These are phyloP conservation scores for Lentinula sp. DNA, from an alignment of 768 basidiomycete genomes.

Conservation along the genomic window DNA sequence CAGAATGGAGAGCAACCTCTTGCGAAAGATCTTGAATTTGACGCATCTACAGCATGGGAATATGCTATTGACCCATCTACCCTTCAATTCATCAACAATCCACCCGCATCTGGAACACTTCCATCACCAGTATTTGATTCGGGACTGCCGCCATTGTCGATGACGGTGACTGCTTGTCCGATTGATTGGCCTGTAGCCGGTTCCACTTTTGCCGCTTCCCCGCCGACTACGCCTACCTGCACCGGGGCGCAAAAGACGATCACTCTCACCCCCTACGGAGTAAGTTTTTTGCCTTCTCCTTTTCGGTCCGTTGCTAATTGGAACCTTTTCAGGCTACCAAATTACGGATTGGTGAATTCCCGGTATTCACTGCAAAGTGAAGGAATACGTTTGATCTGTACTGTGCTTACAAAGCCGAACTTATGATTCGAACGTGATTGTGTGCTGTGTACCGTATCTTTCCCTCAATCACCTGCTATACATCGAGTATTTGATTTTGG, in stretches of 20 bases:
- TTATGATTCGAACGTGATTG: too few relatives aligned
- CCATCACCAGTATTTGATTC: constrained; percentile 45
- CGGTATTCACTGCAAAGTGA: constrained; percentile 20
- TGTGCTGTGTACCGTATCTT: too few relatives aligned
- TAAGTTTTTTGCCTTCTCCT: constrained; percentile 20
- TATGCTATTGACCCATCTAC: constrained; percentile 48
- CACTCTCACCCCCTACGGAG: constrained; percentile 42
- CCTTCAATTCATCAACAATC: constrained; percentile 28
- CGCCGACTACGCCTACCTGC: constrained; percentile 38
- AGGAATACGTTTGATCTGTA: background rate
- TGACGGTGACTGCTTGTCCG: constrained; percentile 44
- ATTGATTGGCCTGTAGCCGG: constrained; percentile 42
- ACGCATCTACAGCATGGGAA: constrained; percentile 42
- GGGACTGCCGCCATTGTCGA: constrained; percentile 39
- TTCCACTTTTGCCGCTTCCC: constrained; percentile 42
- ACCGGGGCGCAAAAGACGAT: constrained; percentile 34
- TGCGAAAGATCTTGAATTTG: constrained; percentile 45
- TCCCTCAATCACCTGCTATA: too few relatives aligned
- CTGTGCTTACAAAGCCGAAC: too few relatives aligned
- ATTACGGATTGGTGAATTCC: constrained; percentile 37
- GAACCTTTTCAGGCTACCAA: constrained; percentile 24
- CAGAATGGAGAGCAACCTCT: constrained; percentile 36
- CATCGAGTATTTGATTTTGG: too few relatives aligned
- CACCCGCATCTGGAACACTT: constrained; percentile 26
- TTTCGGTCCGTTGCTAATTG: background rate